Evolutionary conservation across 495 filamentous ascomycete genomes (phyloP).

Genomic region (Beverwykella pulmonaria): DNA sequence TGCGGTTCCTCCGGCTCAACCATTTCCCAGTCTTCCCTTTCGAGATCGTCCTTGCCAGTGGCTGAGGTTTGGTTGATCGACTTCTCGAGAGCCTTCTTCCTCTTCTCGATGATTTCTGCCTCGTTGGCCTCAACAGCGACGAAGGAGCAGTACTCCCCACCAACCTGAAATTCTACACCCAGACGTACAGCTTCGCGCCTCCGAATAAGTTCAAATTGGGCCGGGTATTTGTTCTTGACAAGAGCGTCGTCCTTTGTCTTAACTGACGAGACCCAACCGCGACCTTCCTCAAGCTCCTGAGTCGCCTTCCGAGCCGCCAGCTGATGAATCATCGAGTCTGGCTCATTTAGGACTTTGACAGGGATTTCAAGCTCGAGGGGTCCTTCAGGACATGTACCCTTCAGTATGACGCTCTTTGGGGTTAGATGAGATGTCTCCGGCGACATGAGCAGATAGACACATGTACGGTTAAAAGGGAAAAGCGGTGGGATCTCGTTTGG

Average conservation of each 20-base stretch:
- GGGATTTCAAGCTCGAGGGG: constrained; percentile 65
- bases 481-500: constrained; percentile 64
- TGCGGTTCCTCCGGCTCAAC: neutral
- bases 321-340: constrained; percentile 65
- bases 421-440: constrained; percentile 48
- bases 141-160: constrained; percentile 69
- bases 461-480: constrained; percentile 63
- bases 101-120: constrained; percentile 19
- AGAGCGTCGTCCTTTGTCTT: constrained; percentile 49
- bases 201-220: constrained; percentile 55
- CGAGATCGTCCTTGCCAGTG: neutral
- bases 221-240: constrained; percentile 53
- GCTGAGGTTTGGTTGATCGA: constrained; percentile 1
- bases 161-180: constrained; percentile 65
- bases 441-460: constrained; percentile 63
- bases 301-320: constrained; percentile 68
- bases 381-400: constrained; percentile 55
- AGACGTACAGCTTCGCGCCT: constrained; percentile 65
- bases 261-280: constrained; percentile 64
- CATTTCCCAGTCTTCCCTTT: constrained; percentile 23
- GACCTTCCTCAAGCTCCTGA: constrained; percentile 67
- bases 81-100: constrained; percentile 19
- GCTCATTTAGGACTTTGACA: constrained; percentile 50
- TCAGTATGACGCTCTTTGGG: constrained; percentile 60
- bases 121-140: constrained; percentile 60